These are phyloP conservation scores for Penicillium sp. DNA, from an alignment of 2,329 filamentous ascomycete species.

Conservation along the genomic window DNA sequence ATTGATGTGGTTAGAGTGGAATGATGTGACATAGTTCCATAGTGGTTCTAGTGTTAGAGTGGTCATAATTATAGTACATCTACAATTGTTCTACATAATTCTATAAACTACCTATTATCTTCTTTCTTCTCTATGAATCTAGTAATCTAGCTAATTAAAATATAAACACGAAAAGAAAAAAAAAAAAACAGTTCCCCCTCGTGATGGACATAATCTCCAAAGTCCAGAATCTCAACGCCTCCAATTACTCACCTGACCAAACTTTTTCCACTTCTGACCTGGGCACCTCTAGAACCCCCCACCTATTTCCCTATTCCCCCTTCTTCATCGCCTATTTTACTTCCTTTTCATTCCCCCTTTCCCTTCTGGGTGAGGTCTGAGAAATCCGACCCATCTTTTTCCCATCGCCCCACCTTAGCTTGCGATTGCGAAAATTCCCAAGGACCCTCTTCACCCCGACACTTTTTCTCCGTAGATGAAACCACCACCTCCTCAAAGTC, in stretches of 20 bases:
- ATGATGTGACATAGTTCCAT: neutral
- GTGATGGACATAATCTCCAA: neutral
- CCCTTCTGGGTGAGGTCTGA: constrained; percentile 13
- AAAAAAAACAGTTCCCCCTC: neutral
- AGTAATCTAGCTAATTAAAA: neutral
- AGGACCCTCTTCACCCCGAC: neutral
- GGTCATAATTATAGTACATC: neutral
- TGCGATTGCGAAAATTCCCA: constrained; percentile 26
- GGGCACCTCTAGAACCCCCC: neutral
- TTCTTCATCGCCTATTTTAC: neutral
- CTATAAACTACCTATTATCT: neutral
- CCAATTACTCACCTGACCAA: constrained; percentile 3
- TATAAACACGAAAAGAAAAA: neutral
- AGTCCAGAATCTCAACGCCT: neutral
- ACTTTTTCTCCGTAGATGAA: constrained; percentile 31
- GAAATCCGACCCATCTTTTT: constrained; percentile 22
- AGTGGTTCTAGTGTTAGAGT: neutral
- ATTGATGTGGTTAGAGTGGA: neutral
- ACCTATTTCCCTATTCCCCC: neutral
- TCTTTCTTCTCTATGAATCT: neutral
- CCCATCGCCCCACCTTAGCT: constrained; percentile 35
- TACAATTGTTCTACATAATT: neutral
- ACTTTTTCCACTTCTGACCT: neutral
- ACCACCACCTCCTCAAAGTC: constrained; percentile 29
- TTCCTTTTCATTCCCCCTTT: constrained; percentile 6